Conservation (phyloP, 306 rosid genomes). For the Vigna trinervia region DNA sequence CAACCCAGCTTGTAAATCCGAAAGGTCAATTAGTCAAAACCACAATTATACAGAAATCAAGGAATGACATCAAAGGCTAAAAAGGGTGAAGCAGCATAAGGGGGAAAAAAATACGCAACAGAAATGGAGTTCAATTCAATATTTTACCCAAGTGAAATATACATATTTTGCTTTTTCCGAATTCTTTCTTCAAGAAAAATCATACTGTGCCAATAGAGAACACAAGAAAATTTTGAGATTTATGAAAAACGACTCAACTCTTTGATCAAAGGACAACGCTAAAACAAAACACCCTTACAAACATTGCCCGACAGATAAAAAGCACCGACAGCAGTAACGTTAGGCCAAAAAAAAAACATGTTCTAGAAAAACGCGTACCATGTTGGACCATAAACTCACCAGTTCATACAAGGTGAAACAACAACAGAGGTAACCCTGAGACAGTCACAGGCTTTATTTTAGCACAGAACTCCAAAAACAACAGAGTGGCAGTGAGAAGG, state of each 20-base stretch:
- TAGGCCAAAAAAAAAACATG: slow-evolving; percentile 17
- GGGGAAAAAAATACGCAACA: not conserved
- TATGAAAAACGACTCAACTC: slow-evolving; percentile 23
- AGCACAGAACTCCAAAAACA: slow-evolving; percentile 21
- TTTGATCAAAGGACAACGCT: not conserved
- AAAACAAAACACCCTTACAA: slow-evolving; percentile 27
- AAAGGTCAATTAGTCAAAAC: not conserved
- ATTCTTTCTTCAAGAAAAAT: slow-evolving; percentile 1
- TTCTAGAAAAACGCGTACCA: slow-evolving; percentile 13
- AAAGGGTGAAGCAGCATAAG: not conserved
- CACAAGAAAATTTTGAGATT: slow-evolving; percentile 23
- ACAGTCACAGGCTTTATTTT: slow-evolving; percentile 27
- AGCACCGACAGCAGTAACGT: slow-evolving; percentile 5
- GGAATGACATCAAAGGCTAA: not conserved
- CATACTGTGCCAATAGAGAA: not conserved
- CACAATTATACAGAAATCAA: not conserved
- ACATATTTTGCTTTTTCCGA: slow-evolving; percentile 6
- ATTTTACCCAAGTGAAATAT: not conserved
- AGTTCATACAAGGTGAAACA: slow-evolving; percentile 1
- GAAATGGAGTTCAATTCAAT: slow-evolving; percentile 34
- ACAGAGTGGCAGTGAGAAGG: slow-evolving; percentile 10
- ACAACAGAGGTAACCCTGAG: slow-evolving; percentile 11
- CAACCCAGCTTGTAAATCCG: not conserved
- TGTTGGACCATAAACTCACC: slow-evolving; percentile 45
- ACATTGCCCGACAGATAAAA: slow-evolving; percentile 21